Base-by-base conservation (phyloP, 306 rosid species). In the Prunus padus region DNA sequence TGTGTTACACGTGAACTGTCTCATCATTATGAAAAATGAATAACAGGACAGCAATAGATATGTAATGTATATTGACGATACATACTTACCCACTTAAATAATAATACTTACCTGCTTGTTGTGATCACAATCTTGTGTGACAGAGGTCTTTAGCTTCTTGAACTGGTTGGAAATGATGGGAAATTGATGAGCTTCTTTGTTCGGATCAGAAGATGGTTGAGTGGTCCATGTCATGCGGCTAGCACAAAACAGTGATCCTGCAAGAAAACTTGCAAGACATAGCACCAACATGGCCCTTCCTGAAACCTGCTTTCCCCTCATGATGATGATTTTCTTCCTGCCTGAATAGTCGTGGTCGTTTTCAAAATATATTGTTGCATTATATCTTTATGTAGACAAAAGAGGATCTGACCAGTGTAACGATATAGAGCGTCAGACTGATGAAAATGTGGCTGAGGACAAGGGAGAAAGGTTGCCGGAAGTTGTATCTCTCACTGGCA, bases 211-310 rank as follows among this genome's bases (percentile, higher is more conserved):
- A 69, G 87, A 62, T n/a, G 81, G 82, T 25, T 67, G 79, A 49
- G 84, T 84, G 4, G 31, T 23, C 96, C 97, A 84, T 64, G 87
- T 82, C 12, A 55, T 20, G 25, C 88, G 92, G 65, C 85, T 82
- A 33, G 88, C 88, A 70, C 63, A 51, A 52, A 90, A 88, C 61
- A 92, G 86, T 66, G 91, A 87, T 16, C 97, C 97, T 2, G 84
- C 91, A 56, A 92, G 76, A 78, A 92, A 92, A 84, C n/a, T 88
- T 19, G 85, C 88, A 61, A 87, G 37, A 81, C 89, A 88, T 11
- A 92, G 71, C 31, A 83, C 80, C 8, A 87, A 28, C 49, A 90
- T 78, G 77, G 89, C 72, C 67, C 81, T 92, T 70, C 91, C 87
- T 11, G 92, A 82, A 59, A 82, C 76, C 11, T 79, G 64, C 22